Percentiles rank a stretch among this genome's conserved stretches.
phyloP scores from a whole-genome alignment of 805 yeast genomes.

The Metschnikowia picachoensis region DNA sequence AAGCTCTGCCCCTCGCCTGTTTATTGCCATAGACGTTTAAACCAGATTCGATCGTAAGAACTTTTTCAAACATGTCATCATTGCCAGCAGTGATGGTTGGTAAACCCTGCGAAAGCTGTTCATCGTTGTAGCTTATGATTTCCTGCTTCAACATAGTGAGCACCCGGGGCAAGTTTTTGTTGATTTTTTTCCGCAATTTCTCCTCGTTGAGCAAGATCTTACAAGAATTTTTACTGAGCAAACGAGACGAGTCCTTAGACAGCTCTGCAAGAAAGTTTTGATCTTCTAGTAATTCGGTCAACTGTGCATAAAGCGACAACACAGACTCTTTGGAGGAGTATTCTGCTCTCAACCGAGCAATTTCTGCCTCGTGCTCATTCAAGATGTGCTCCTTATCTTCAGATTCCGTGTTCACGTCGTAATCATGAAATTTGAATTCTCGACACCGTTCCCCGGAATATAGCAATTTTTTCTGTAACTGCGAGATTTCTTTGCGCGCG shows the following conservation, averaged over 20 bases:
- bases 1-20: conserved; percentile 3
- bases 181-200: conserved; percentile 60
- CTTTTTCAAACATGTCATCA: conserved; percentile 41
- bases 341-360: conserved; percentile 47
- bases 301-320: conserved; percentile 50
- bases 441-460: conserved; percentile 50
- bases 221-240: conserved; percentile 71
- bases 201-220: conserved; percentile 79
- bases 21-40: conserved; percentile 6
- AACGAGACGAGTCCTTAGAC: conserved; percentile 74
- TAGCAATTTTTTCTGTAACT: conserved; percentile 59
- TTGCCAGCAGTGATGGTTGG: conserved; percentile 42
- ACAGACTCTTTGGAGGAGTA: conserved; percentile 51
- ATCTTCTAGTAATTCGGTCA: conserved; percentile 55
- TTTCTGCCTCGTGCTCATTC: conserved; percentile 60
- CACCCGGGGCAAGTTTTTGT: conserved; percentile 65
- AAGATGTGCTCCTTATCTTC: conserved; percentile 58
- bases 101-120: conserved; percentile 18
- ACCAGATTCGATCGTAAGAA: conserved; percentile 30
- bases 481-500: conserved; percentile 54
- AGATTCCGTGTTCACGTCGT: conserved; percentile 31
- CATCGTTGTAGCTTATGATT: conserved; percentile 46
- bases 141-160: conserved; percentile 48
- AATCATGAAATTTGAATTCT: conserved; percentile 41
- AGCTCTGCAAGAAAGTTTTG: conserved; percentile 62